Conservation (phyloP, 1,284 basidiomycete genomes). For the Puccinia horiana region DNA sequence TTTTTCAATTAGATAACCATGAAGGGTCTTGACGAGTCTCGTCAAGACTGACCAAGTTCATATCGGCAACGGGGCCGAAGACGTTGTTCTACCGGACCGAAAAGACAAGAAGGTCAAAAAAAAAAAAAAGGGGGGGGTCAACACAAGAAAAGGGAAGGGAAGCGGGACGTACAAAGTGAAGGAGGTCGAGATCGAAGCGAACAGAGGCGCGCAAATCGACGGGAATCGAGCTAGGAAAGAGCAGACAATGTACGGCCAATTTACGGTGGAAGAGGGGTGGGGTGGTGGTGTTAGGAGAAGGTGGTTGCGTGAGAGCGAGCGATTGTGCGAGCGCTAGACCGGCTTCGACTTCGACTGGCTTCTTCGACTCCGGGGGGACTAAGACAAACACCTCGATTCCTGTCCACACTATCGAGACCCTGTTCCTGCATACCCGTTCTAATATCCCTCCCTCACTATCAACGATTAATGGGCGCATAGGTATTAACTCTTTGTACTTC, state of each 20-base stretch:
- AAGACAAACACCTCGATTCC: constrained; percentile 37
- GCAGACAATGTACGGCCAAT: constrained; percentile 26
- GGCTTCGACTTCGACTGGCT: too few species aligned
- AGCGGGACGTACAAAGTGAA: constrained; percentile 17
- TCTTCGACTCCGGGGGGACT: background rate
- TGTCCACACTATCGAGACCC: constrained; percentile 24
- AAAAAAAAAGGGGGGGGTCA: background rate
- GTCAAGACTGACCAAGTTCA: constrained; percentile 31
- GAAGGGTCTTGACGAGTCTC: background rate
- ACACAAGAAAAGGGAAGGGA: background rate
- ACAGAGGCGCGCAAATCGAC: constrained; percentile 30
- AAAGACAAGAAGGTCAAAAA: background rate
- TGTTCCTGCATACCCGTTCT: background rate
- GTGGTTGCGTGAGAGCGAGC: background rate
- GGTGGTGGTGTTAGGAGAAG: background rate
- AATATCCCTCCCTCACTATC: background rate
- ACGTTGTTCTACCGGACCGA: background rate
- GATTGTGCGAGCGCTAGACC: background rate
- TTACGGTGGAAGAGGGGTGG: too few species aligned
- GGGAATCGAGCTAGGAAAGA: constrained; percentile 35
- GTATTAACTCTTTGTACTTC: constrained; percentile 26
- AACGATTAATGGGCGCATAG: constrained; percentile 4
- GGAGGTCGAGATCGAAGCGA: constrained; percentile 12
- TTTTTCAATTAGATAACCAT: background rate
- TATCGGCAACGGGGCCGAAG: background rate